Base-by-base conservation (phyloP, 1,284 basidiomycete species). In the Uromyces viciae-fabae region DNA sequence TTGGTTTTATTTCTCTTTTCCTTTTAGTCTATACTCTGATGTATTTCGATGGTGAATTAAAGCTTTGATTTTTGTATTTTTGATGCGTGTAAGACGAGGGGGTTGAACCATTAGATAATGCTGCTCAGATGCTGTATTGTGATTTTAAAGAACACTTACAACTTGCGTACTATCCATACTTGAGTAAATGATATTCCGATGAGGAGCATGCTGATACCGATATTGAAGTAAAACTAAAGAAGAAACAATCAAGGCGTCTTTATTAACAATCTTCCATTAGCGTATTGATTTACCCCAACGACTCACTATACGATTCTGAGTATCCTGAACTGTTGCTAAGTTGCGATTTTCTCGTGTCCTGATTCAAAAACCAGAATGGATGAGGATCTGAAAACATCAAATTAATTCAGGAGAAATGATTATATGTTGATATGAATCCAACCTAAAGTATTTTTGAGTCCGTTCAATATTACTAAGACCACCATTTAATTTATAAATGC, bases 381-480 rank as follows among this genome's bases (percentile, higher is more conserved):
- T 31, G 72, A 46, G 75, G 62, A 22, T 81, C 56, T 33, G n/a
- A 77, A 43, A 46, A 56, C n/a, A n/a, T n/a, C n/a, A n/a, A n/a
- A n/a, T n/a, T n/a, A n/a, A n/a, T n/a, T n/a, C n/a, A n/a, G n/a
- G 31, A 38, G n/a, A 43, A 43, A 17, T 11, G 8, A 33, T 25
- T 7, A 3, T 14, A 36, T 62, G 22, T 22, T 28, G 40, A n/a
- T n/a, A n/a, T n/a, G n/a, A n/a, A n/a, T n/a, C n/a, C n/a, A 36
- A n/a, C 31, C 25, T 46, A 38, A 52, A 74, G 64, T 94, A 91
- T 88, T 95, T 94, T 88, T 98, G 95, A 66, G 92, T 93, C 82
- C 95, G 88, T 86, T 94, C 93, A 83, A 98, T 92, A 83, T 90
- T 92, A 88, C 91, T 90, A 81, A 98, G 86, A 89, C 94, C 90